Base-by-base conservation (phyloP, 192 early-diverging fungal species). In the Paraglomus brasilianum region DNA sequence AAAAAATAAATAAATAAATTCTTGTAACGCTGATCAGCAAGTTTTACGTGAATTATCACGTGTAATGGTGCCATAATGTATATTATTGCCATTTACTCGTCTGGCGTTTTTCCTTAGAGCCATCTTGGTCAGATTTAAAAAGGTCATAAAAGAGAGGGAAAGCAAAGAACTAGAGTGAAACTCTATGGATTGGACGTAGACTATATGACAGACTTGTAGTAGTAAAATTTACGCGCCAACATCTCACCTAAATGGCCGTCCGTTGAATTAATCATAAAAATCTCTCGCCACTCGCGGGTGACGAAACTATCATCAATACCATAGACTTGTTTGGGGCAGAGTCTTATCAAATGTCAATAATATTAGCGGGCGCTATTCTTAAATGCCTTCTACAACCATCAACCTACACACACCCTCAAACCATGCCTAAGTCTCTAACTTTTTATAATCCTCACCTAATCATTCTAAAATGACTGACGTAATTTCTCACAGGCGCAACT, bases 281-380 rank as follows among this genome's bases (percentile, higher is more conserved):
- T 81, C 81, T 22, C 74, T 74, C 1, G 93, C 90, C 8, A 81
- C 72, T 15, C 79, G 67, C 2, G 59, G 51, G 46, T 81, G 73
- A 48, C 89, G 74, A 77, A 99, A 94, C 75, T 89, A n/a, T 83
- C 72, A 98, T 76, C 11, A 98, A 66, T 1, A 95, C 90, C 83
- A 96, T 89, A 72, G 92, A 95, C 53, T 92, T 88, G 73, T 93
- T 95, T 14, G 93, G 92, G 1, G 88, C 80, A 57, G 81, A 72
- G 78, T 98, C 95, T 40, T 84, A 71, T 39, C 19, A 74, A 65
- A n/a, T n/a, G 8, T 63, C 57, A 71, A 17, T n/a, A n/a, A n/a
- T n/a, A n/a, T n/a, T n/a, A n/a, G n/a, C 49, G 42, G 8, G 55
- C 3, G 19, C 39, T 44, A 57, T 40, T n/a, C 11, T 9, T 40